These are phyloP conservation scores for Sugiyamaella japonica DNA, from an alignment of 1,139 yeast genomes.

Conservation along the genomic window DNA sequence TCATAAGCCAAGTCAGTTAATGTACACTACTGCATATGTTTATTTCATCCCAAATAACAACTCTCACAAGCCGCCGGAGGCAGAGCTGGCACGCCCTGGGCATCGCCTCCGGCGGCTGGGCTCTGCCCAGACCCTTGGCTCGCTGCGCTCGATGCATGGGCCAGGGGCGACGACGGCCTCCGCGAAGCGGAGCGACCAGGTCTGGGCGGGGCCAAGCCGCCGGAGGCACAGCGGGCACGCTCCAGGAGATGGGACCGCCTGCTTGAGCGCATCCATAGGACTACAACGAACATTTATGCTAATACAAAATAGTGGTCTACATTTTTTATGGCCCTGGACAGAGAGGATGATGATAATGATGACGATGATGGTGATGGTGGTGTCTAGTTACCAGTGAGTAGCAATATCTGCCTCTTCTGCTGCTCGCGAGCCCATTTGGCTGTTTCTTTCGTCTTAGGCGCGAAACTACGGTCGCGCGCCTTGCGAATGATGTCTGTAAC, in stretches of 20 bases:
- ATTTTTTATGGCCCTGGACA: not conserved
- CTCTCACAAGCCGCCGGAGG: conserved; percentile 3
- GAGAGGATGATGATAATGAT: not conserved
- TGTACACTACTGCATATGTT: not conserved
- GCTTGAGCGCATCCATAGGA: too few relatives aligned
- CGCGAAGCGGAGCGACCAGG: too few relatives aligned
- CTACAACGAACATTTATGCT: conserved; percentile 6
- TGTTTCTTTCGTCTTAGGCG: conserved; percentile 72
- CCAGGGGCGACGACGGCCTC: too few relatives aligned
- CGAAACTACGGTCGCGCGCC: conserved; percentile 66
- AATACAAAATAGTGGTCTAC: conserved; percentile 13
- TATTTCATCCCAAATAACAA: too few relatives aligned
- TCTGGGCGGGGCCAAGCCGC: too few relatives aligned
- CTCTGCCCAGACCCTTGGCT: conserved; percentile 6
- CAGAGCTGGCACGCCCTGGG: not conserved
- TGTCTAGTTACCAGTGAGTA: conserved; percentile 1
- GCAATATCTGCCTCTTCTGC: conserved; percentile 47
- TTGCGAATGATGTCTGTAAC: conserved; percentile 71
- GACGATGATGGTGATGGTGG: not conserved
- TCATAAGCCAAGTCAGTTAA: conserved; percentile 23
- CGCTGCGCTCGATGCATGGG: too few relatives aligned
- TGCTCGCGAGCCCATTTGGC: conserved; percentile 97
- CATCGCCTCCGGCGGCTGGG: not conserved
- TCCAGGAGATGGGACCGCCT: not conserved
- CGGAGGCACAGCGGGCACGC: too few relatives aligned